phyloP scores from a whole-genome alignment of 164 flowering plant genomes.

The Magnolia officinalis region DNA sequence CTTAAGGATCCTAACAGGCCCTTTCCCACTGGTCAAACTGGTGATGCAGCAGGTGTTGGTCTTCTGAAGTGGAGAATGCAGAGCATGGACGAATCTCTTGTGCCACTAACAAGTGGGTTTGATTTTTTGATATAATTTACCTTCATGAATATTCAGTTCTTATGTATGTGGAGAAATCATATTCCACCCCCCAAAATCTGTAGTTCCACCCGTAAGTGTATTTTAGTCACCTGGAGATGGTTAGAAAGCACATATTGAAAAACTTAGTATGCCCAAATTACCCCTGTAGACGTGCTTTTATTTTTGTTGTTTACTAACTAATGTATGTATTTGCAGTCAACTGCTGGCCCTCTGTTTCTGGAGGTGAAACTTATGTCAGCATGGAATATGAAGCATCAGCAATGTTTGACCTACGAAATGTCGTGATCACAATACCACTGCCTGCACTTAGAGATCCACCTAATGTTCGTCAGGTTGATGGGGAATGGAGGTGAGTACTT shows the following conservation, averaged over 20 bases:
- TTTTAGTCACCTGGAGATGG: neutral
- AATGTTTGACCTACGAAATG: constrained; percentile 86
- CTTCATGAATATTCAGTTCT: neutral
- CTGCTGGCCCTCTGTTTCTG: constrained; percentile 99
- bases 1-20: constrained; percentile 88
- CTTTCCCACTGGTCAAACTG: constrained; percentile 73
- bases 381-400: constrained; percentile 91
- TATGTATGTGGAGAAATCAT: neutral
- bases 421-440: constrained; percentile 85
- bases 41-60: constrained; percentile 82
- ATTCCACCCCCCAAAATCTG: neutral
- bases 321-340: constrained; percentile 55
- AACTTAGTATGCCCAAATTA: too few species aligned
- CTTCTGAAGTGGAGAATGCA: constrained; percentile 98
- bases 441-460: constrained; percentile 95
- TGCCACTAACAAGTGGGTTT: constrained; percentile 79
- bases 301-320: neutral
- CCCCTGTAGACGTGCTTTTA: neutral
- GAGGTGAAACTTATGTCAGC: constrained; percentile 91
- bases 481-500: constrained; percentile 83
- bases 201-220: neutral
- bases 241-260: neutral
- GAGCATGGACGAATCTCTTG: constrained; percentile 73
- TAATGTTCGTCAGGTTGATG: constrained; percentile 85
- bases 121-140: neutral